Conservation (phyloP, 495 filamentous ascomycete species). For the Penicillium mononematosum region DNA sequence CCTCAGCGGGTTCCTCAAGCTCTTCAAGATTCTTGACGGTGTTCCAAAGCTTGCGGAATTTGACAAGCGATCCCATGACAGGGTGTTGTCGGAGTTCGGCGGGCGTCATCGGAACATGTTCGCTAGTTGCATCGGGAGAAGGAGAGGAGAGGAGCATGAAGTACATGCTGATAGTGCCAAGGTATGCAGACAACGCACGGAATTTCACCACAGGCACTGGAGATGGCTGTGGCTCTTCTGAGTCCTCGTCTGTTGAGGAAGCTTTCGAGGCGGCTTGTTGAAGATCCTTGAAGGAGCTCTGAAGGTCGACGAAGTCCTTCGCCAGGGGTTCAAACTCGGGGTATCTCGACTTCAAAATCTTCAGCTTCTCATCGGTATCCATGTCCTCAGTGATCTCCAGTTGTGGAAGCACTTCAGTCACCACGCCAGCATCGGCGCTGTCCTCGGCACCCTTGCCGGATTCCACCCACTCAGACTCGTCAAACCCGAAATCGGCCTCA, state of each 20-base stretch:
- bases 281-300: conserved; percentile 60
- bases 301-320: conserved; percentile 73
- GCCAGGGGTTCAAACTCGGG: conserved; percentile 87
- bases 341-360: conserved; percentile 74
- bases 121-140: conserved; percentile 50
- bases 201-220: conserved; percentile 64
- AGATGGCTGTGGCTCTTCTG: conserved; percentile 32
- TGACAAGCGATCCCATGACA: conserved; percentile 80
- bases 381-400: conserved; percentile 78
- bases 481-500: conserved; percentile 88
- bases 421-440: conserved; percentile 49
- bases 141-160: conserved; percentile 84
- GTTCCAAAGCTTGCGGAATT: conserved; percentile 78
- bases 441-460: conserved; percentile 39
- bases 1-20: conserved; percentile 14
- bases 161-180: conserved; percentile 86
- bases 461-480: conserved; percentile 78
- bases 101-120: conserved; percentile 57
- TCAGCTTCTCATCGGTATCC: conserved; percentile 68
- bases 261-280: conserved; percentile 53
- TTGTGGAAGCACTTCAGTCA: conserved; percentile 82
- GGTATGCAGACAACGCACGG: conserved; percentile 75
- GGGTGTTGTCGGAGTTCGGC: conserved; percentile 79
- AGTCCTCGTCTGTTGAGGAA: conserved; percentile 33
- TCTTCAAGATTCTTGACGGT: conserved; percentile 58